Percentiles rank a stretch among this genome's conserved stretches.
These are phyloP conservation scores for bread wheat (Triticum aestivum) DNA, from an alignment of 176 grass and related monocot species.

Conservation along the genomic window DNA sequence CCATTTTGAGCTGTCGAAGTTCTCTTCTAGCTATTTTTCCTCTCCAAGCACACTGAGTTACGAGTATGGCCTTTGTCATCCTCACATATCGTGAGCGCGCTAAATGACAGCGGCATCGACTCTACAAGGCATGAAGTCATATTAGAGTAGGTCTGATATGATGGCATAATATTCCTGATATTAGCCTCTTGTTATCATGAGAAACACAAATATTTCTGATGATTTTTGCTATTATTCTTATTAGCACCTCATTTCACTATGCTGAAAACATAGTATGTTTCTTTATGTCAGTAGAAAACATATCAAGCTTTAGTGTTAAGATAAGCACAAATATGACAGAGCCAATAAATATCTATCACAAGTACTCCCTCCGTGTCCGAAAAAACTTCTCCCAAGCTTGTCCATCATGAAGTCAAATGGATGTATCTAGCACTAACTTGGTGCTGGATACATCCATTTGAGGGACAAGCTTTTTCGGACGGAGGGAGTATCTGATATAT, in stretches of 20 bases:
- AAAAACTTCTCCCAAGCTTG: too few species aligned
- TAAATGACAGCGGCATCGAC: slow-evolving; percentile 55
- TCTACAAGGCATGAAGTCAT: slow-evolving; percentile 45
- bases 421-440: too few species aligned
- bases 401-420: too few species aligned
- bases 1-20: slow-evolving; percentile 84
- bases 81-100: slow-evolving; percentile 48
- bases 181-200: slow-evolving; percentile 7
- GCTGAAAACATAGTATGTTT: background rate
- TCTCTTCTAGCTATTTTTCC: slow-evolving; percentile 77
- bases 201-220: background rate
- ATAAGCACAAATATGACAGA: background rate
- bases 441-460: too few species aligned
- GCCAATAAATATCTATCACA: background rate
- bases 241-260: background rate
- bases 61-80: slow-evolving; percentile 59
- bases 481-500: background rate
- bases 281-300: background rate
- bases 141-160: background rate
- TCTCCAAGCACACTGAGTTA: slow-evolving; percentile 75
- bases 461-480: too few species aligned
- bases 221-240: background rate
- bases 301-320: background rate
- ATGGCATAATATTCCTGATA: background rate
- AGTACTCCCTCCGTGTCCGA: too few species aligned